These are phyloP conservation scores for Myxozyma vanderwaltii DNA, from an alignment of 805 yeast genomes.

Conservation along the genomic window DNA sequence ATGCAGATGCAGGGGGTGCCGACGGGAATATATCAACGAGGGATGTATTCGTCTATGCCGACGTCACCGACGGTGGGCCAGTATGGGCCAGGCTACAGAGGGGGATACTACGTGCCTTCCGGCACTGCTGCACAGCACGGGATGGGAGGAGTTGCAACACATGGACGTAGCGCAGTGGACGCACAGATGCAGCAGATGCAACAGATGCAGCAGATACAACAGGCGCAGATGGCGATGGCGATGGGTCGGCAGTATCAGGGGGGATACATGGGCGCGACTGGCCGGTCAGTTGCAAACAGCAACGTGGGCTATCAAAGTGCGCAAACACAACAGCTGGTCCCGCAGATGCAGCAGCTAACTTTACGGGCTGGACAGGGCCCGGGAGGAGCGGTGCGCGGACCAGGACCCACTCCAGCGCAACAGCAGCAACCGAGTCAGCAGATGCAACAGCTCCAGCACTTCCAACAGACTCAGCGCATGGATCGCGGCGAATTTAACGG, in stretches of 20 bases:
- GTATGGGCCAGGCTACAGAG: neutral
- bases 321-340: constrained; percentile 18
- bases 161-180: neutral
- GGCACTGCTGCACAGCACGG: neutral
- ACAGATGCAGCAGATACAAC: neutral
- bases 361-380: neutral
- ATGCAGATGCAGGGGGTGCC: neutral
- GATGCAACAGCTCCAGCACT: too few relatives aligned
- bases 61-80: neutral
- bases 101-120: neutral
- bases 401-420: neutral
- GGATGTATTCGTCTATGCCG: constrained; percentile 3
- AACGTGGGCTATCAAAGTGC: constrained; percentile 13
- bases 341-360: constrained; percentile 32
- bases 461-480: too few relatives aligned
- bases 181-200: neutral
- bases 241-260: neutral
- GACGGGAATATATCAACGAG: neutral
- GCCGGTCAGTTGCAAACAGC: constrained; percentile 14
- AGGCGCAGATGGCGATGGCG: constrained; percentile 8
- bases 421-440: neutral
- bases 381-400: neutral
- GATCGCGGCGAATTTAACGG: too few relatives aligned
- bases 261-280: neutral
- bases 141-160: too few relatives aligned